Conservation (phyloP, 257 asterid genomes). For the Solanum etuberosum region DNA sequence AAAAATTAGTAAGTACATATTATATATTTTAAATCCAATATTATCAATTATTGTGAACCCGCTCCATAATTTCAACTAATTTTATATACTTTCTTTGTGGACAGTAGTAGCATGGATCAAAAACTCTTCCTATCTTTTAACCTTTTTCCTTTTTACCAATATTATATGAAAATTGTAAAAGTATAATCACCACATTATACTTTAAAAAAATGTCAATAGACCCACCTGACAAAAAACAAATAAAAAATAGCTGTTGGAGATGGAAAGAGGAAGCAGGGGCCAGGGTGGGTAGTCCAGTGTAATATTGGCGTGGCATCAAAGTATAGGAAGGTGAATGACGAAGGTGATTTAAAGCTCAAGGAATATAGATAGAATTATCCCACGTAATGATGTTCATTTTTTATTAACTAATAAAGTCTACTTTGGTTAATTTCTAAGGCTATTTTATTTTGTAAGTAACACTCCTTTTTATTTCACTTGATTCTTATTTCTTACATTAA, state of each 20-base stretch:
- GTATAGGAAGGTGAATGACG: constrained; percentile 7
- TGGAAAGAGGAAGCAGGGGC: neutral
- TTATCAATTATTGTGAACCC: neutral
- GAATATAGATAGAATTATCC: neutral
- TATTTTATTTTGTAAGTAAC: neutral
- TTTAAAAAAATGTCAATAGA: neutral
- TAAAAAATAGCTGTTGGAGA: neutral
- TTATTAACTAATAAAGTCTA: neutral
- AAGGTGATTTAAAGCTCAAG: constrained; percentile 4
- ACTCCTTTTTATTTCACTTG: no score
- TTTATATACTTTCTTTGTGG: neutral
- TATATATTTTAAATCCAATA: neutral
- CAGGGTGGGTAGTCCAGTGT: neutral
- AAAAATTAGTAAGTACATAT: neutral
- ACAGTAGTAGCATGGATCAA: neutral
- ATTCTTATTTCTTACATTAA: no score
- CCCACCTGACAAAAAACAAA: neutral
- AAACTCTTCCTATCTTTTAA: neutral
- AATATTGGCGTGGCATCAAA: constrained; percentile 8
- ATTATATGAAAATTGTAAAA: neutral
- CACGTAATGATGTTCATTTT: neutral
- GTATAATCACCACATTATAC: neutral
- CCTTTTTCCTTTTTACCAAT: neutral
- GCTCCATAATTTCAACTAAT: neutral
- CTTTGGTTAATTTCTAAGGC: neutral